phyloP scores from a whole-genome alignment of 108 stramenopile species.

The Cyclotella sp. region DNA sequence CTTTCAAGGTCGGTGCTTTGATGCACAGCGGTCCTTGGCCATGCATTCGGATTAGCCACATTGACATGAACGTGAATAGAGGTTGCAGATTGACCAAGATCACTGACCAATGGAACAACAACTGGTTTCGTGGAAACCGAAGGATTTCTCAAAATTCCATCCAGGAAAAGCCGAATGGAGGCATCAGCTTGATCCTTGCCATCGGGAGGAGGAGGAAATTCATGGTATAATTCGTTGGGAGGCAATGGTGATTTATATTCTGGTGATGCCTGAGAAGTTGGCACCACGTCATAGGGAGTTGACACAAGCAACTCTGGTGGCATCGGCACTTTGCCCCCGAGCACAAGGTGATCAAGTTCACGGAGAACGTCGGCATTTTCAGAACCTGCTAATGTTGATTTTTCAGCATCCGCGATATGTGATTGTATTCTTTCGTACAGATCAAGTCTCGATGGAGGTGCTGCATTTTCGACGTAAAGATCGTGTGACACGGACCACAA shows the following conservation, averaged over 20 bases:
- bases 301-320: conserved; percentile 3
- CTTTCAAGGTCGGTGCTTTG: not conserved
- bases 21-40: conserved; percentile 16
- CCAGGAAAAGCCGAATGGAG: conserved; percentile 30
- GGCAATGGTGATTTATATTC: conserved; percentile 40
- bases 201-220: conserved; percentile 32
- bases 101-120: conserved; percentile 31
- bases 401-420: conserved; percentile 8
- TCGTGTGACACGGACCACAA: conserved; percentile 23
- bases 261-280: conserved; percentile 30
- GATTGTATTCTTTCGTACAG: conserved; percentile 21
- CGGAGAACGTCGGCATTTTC: conserved; percentile 1
- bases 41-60: conserved; percentile 29
- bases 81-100: conserved; percentile 43
- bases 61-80: conserved; percentile 45
- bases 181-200: conserved; percentile 26
- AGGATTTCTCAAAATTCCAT: conserved; percentile 36
- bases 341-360: conserved; percentile 26
- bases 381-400: not conserved
- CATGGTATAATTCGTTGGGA: conserved; percentile 38
- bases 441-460: conserved; percentile 36
- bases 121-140: conserved; percentile 13
- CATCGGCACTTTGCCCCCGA: conserved; percentile 31
- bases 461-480: conserved; percentile 33
- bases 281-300: conserved; percentile 6